A percentile compares a stretch with the other conserved stretches of the same genome.
These are phyloP conservation scores for Clarireedia hainanense DNA, from an alignment of 2,329 filamentous ascomycete species.

Conservation along the genomic window DNA sequence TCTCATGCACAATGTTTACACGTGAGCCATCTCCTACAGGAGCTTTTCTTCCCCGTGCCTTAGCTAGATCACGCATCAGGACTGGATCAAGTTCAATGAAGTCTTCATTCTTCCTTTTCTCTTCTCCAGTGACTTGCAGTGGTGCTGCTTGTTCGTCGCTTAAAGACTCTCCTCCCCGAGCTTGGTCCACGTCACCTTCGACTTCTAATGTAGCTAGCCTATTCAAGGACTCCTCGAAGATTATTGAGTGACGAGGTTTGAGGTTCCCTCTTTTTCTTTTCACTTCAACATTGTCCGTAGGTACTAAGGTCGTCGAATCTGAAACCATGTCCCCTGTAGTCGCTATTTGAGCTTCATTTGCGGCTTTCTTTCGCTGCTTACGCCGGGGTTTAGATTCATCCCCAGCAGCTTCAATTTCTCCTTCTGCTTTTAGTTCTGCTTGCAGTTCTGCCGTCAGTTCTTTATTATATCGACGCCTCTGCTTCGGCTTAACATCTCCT, in stretches of 20 bases:
- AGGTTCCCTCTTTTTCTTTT: no score
- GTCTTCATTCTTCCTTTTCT: neutral
- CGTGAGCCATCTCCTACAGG: slow-evolving; percentile 25
- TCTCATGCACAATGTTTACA: slow-evolving; percentile 45
- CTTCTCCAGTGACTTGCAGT: neutral
- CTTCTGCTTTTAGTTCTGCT: no score
- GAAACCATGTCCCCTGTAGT: neutral
- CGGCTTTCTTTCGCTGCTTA: neutral
- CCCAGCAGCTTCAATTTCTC: neutral
- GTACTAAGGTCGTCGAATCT: neutral
- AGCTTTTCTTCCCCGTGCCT: neutral
- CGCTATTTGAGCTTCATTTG: neutral
- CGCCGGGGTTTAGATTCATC: neutral
- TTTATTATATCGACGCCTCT: no score
- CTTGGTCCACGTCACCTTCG: no score
- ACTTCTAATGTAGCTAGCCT: no score
- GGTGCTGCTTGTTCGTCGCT: no score
- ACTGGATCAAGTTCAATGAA: neutral
- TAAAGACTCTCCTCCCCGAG: no score
- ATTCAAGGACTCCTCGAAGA: no score
- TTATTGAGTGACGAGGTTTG: no score
- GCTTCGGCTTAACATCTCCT: no score
- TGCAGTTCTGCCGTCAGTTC: no score
- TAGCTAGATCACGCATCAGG: neutral
- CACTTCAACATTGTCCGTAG: no score